Evolutionary conservation across 768 basidiomycete genomes (phyloP).

Genomic region (Dacryopinax spathularia): DNA sequence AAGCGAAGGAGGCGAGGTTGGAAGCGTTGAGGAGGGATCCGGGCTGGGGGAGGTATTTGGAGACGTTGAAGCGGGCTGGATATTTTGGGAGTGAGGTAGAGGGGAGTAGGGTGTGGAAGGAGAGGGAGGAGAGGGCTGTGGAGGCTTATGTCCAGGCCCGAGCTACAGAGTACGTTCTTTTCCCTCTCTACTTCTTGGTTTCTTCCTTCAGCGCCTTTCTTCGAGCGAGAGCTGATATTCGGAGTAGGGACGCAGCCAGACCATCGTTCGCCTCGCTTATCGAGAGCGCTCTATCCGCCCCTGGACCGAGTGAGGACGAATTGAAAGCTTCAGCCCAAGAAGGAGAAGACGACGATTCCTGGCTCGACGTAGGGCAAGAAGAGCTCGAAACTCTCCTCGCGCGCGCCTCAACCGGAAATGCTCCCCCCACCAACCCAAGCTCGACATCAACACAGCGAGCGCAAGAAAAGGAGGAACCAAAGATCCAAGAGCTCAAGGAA

Average conservation of each 20-base stretch:
- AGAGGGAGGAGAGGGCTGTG: slow-evolving; percentile 56
- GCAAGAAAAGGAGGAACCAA: slow-evolving; percentile 25
- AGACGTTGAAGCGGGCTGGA: slow-evolving; percentile 44
- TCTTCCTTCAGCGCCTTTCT: not conserved
- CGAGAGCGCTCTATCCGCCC: slow-evolving; percentile 42
- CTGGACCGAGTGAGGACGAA: slow-evolving; percentile 18
- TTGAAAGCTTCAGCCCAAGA: slow-evolving; percentile 19
- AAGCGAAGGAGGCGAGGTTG: slow-evolving; percentile 40
- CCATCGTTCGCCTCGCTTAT: slow-evolving; percentile 65
- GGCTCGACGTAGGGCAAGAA: slow-evolving; percentile 68
- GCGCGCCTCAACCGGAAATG: slow-evolving; percentile 6
- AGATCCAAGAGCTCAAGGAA: not conserved
- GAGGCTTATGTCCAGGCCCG: slow-evolving; percentile 48
- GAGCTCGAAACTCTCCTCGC: slow-evolving; percentile 62
- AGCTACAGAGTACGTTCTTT: slow-evolving; percentile 46
- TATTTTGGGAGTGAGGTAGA: slow-evolving; percentile 71
- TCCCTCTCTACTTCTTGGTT: not conserved
- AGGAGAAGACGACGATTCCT: slow-evolving; percentile 62
- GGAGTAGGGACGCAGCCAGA: slow-evolving; percentile 40
- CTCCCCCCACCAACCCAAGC: slow-evolving; percentile 8
- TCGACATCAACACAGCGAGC: slow-evolving; percentile 34
- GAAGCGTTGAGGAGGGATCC: slow-evolving; percentile 52
- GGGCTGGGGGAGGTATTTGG: slow-evolving; percentile 58
- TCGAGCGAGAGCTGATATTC: not conserved
- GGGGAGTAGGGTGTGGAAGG: slow-evolving; percentile 64